A percentile compares a stretch with the other conserved stretches of the same genome.
Evolutionary conservation across 768 basidiomycete species (phyloP).

Genomic region (Russula emetica): DNA sequence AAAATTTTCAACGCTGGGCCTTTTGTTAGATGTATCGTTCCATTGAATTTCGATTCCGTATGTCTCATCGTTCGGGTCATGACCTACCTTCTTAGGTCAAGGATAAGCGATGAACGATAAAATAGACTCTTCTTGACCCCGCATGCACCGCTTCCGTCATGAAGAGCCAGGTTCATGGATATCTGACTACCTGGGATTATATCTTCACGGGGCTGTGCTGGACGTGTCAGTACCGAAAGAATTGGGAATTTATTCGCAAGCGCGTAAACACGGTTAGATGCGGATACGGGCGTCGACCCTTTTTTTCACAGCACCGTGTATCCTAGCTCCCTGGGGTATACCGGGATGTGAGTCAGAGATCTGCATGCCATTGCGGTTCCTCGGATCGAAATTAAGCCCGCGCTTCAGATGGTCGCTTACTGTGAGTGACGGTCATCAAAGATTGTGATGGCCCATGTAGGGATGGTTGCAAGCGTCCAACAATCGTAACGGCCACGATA

Average conservation of each 20-base stretch:
- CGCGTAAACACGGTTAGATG: neutral
- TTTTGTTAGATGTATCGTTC: too few species aligned
- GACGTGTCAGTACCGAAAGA: neutral
- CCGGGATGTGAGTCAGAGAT: too few species aligned
- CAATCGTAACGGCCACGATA: neutral
- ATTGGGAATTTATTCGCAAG: neutral
- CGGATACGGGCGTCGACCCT: neutral
- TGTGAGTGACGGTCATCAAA: too few species aligned
- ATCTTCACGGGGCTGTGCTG: neutral
- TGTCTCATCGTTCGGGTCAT: neutral
- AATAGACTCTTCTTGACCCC: neutral
- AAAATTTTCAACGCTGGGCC: neutral
- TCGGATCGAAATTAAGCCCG: too few species aligned
- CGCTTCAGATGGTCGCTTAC: too few species aligned
- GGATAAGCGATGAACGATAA: neutral
- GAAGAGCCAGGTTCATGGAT: neutral
- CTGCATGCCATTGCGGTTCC: too few species aligned
- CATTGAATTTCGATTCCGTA: neutral
- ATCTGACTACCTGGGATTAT: neutral
- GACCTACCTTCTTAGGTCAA: conserved; percentile 5
- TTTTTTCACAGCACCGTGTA: neutral
- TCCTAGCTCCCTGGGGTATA: too few species aligned
- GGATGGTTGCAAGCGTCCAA: neutral
- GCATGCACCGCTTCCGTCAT: neutral
- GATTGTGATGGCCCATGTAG: too few species aligned